Evolutionary conservation across 1,284 basidiomycete species (phyloP), one percentile per base, ranked within the genome.

Genomic region (Puccinia sorghi): DNA sequence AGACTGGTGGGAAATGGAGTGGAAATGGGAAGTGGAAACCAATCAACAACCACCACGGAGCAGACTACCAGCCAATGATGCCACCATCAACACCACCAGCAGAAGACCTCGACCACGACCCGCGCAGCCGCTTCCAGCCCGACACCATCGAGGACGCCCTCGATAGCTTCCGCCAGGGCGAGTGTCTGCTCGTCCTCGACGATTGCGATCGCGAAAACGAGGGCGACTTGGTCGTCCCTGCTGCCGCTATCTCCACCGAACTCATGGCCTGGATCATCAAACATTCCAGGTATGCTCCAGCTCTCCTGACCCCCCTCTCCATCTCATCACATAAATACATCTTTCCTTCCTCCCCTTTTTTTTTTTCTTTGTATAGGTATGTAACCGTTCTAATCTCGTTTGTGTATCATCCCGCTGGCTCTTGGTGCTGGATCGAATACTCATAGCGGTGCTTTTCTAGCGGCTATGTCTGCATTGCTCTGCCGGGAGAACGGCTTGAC

Each of bases 231-330:
- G 93, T 97, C 83, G 90, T 93, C 83, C 89, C 94, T 17, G 94
- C 89, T 0, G 87, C 87, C 57, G 89, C 90, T 79, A 90, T 92
- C 81, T 94, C 94, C 25, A 93, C 93, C 0, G 92, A 97, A 85
- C 93, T 96, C 83, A 97, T 99, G 96, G 97, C 97, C 0, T 99
- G 94, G 93, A 93, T 99, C 88, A 94, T 99, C 85, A 91, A 91
- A 84, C 91, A 96, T 86, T 93, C 93, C 0, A 96, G 93, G 94
- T 94, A 80, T 61, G 74, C 17, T 41, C 15, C 46, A n/a, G 25
- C 22, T 17, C 3, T 46, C 15, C 71, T 20, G 11, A 50, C 15
- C 27, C 3, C 25, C 6, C 27, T 67, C 59, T 32, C 7, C 37
- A 11, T 41, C 12, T 25, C 39, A 22, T 7, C 32, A 22, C 52